A percentile compares a stretch with the other conserved stretches of the same genome.
Conservation (phyloP, 768 basidiomycete genomes). For the Mycena albidolilacea region DNA sequence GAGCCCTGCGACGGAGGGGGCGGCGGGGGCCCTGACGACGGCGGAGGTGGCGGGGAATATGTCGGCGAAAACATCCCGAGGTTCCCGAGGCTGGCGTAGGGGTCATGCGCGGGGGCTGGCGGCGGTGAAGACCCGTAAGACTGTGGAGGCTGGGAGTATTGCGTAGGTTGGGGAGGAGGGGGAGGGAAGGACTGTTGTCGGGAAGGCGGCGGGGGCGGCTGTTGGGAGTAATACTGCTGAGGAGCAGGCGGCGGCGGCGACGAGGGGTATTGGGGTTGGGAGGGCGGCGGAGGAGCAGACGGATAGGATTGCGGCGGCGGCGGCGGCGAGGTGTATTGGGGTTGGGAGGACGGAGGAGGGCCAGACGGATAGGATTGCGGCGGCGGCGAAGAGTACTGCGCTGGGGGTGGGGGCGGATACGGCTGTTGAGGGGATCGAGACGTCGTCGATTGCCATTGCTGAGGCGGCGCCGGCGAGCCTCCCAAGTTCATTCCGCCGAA, state of each 20-base stretch:
- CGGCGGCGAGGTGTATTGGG: too few species aligned
- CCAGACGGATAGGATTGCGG: conserved; percentile 7
- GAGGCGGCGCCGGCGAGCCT: conserved; percentile 46
- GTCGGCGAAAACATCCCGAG: conserved; percentile 50
- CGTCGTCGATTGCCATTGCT: conserved; percentile 43
- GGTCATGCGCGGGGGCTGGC: conserved; percentile 48
- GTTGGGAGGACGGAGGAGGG: too few species aligned
- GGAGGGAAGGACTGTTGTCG: conserved; percentile 37
- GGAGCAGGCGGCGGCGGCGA: conserved; percentile 31
- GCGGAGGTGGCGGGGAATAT: conserved; percentile 26
- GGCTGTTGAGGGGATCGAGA: conserved; percentile 43
- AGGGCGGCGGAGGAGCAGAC: conserved; percentile 31
- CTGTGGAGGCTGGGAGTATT: conserved; percentile 40
- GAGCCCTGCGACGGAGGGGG: conserved; percentile 29
- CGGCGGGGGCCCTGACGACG: conserved; percentile 35
- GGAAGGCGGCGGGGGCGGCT: conserved; percentile 11
- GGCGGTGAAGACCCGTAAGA: conserved; percentile 35
- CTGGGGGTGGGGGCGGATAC: conserved; percentile 51
- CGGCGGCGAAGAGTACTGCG: conserved; percentile 34
- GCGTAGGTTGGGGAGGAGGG: conserved; percentile 25
- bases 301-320: conserved; percentile 23
- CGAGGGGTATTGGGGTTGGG: conserved; percentile 19
- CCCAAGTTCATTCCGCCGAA: conserved; percentile 73
- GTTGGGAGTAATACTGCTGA: conserved; percentile 26
- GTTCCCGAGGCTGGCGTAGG: conserved; percentile 54